phyloP scores from a whole-genome alignment of 2,329 filamentous ascomycete species.

The Chrysosporium queenslandicum region DNA sequence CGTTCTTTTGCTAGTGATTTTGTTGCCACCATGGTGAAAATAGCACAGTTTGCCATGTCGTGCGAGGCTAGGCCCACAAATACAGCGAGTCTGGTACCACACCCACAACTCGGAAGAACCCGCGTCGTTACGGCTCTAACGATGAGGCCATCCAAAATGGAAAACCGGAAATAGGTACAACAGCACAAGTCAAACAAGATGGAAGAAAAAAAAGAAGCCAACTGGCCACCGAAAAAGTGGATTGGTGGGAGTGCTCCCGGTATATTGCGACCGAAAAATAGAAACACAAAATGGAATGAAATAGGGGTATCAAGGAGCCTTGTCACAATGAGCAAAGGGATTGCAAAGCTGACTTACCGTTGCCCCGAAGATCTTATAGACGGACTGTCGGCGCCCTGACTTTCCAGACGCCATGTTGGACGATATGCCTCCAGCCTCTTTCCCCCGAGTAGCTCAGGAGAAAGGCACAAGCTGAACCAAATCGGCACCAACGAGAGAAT shows the following conservation, averaged over 20 bases:
- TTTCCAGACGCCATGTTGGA: constrained; percentile 25
- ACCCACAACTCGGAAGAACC: constrained; percentile 10
- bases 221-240: neutral
- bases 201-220: neutral
- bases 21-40: constrained; percentile 4
- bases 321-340: neutral
- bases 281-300: no score
- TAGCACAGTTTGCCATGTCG: neutral
- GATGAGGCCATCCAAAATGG: neutral
- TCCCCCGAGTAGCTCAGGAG: neutral
- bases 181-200: neutral
- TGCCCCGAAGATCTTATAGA: constrained; percentile 30
- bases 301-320: neutral
- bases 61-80: neutral
- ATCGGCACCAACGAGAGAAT: neutral
- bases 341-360: constrained; percentile 25
- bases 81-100: neutral
- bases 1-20: neutral
- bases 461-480: neutral
- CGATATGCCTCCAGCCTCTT: neutral
- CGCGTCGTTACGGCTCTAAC: constrained; percentile 13
- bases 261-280: no score
- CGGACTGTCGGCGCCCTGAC: constrained; percentile 24
- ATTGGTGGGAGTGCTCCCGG: neutral
- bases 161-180: neutral